These are phyloP conservation scores for Apiospora hydei DNA, from an alignment of 2,329 filamentous ascomycete species.

Conservation along the genomic window DNA sequence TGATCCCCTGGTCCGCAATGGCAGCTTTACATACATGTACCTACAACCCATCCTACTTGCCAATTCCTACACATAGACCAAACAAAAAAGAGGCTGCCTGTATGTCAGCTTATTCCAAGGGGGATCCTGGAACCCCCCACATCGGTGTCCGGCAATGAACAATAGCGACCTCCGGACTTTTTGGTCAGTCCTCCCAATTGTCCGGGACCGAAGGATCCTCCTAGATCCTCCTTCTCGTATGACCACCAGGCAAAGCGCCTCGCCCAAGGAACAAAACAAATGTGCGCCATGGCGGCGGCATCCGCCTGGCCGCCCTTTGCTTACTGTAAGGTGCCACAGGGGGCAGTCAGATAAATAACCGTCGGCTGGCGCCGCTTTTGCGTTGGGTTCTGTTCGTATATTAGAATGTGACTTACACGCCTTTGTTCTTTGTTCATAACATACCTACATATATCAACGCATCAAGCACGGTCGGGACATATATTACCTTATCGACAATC, in stretches of 20 bases:
- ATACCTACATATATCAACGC: not conserved
- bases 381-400: not conserved
- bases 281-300: slow-evolving; percentile 11
- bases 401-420: not conserved
- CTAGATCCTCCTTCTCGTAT: not conserved
- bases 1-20: not conserved
- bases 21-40: not conserved
- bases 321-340: not conserved
- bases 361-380: not conserved
- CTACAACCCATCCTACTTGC: not conserved
- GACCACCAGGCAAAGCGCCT: not conserved
- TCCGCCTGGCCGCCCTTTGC: not conserved
- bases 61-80: not conserved
- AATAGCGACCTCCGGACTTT: slow-evolving; percentile 13
- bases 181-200: not conserved
- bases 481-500: not conserved
- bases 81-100: not conserved
- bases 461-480: not conserved
- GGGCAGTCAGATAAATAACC: not conserved
- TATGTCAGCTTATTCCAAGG: not conserved
- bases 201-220: not conserved
- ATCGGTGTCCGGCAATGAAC: slow-evolving; percentile 15
- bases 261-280: not conserved
- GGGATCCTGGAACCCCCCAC: not conserved
- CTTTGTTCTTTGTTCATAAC: not conserved